phyloP scores from a whole-genome alignment of 164 flowering plant species.

The Akebia trifoliata region DNA sequence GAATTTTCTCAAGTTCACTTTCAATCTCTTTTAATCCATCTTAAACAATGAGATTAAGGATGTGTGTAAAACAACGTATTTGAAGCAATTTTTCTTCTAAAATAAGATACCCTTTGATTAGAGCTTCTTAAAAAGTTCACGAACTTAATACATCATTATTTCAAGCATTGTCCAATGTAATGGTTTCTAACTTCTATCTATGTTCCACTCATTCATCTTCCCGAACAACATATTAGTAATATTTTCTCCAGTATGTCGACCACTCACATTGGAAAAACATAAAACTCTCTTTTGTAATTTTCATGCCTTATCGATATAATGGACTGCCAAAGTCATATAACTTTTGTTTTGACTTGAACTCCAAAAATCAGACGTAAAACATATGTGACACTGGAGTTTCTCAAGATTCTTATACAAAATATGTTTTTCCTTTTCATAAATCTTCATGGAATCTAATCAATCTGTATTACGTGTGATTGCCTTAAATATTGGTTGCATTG shows the following conservation, averaged over 20 bases:
- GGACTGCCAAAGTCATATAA: conserved; percentile 2
- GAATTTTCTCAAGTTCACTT: background rate
- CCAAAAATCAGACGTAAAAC: conserved; percentile 2
- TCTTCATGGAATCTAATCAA: too few relatives aligned
- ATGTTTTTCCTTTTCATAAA: too few relatives aligned
- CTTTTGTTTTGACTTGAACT: background rate
- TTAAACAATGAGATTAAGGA: background rate
- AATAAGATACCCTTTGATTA: background rate
- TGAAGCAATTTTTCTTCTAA: conserved; percentile 1
- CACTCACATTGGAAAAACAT: background rate
- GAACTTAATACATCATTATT: background rate
- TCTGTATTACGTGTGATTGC: background rate
- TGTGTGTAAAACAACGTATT: conserved; percentile 12
- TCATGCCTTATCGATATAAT: conserved; percentile 1
- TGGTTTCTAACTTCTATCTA: conserved; percentile 5
- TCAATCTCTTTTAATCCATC: conserved; percentile 3
- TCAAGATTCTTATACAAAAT: too few relatives aligned
- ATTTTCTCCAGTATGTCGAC: background rate
- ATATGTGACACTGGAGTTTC: too few relatives aligned
- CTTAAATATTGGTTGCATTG: background rate
- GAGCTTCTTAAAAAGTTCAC: background rate
- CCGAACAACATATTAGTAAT: background rate
- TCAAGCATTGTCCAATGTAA: conserved; percentile 6
- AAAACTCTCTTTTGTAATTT: conserved; percentile 8
- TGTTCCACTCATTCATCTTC: background rate